A percentile compares a stretch with the other conserved stretches of the same genome.
phyloP scores from a whole-genome alignment of 2,329 filamentous ascomycete species.

The Aspergillaceae sp. region DNA sequence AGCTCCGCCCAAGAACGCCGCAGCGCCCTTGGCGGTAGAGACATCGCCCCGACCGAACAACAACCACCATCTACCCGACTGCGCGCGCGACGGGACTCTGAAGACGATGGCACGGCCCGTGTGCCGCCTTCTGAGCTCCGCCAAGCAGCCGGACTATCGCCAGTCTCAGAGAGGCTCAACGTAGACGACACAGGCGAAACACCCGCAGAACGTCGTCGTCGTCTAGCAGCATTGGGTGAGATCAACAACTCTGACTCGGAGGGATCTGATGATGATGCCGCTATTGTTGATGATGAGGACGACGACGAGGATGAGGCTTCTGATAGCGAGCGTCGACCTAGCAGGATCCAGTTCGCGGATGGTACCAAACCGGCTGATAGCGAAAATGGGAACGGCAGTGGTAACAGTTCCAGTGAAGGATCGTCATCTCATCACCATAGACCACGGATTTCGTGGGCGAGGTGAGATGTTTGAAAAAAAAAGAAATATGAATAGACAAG shows the following conservation, averaged over 20 bases:
- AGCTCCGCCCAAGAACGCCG: slow-evolving; percentile 34
- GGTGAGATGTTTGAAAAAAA: slow-evolving; percentile 22
- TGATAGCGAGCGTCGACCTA: slow-evolving; percentile 14
- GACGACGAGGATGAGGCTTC: slow-evolving; percentile 11
- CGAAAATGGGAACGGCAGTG: slow-evolving; percentile 9
- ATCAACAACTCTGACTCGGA: slow-evolving; percentile 19
- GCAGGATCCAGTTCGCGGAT: slow-evolving; percentile 29
- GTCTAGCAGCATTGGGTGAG: slow-evolving; percentile 37
- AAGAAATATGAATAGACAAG: background rate
- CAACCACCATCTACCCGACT: slow-evolving; percentile 10
- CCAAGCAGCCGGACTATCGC: slow-evolving; percentile 21
- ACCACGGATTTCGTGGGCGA: slow-evolving; percentile 33
- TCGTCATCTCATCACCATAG: slow-evolving; percentile 14
- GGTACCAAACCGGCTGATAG: slow-evolving; percentile 13
- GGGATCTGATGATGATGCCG: slow-evolving; percentile 5
- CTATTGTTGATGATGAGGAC: background rate
- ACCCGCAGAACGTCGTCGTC: slow-evolving; percentile 38
- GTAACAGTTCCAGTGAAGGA: slow-evolving; percentile 2
- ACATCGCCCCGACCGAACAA: background rate
- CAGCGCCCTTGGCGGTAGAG: slow-evolving; percentile 23
- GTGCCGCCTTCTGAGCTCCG: slow-evolving; percentile 31
- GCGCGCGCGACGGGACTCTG: slow-evolving; percentile 28
- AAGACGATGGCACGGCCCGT: slow-evolving; percentile 36
- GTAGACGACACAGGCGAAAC: slow-evolving; percentile 35
- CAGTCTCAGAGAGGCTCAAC: slow-evolving; percentile 10